Conservation (phyloP, 148 eudicot species). For the Chenopodium formosanum region DNA sequence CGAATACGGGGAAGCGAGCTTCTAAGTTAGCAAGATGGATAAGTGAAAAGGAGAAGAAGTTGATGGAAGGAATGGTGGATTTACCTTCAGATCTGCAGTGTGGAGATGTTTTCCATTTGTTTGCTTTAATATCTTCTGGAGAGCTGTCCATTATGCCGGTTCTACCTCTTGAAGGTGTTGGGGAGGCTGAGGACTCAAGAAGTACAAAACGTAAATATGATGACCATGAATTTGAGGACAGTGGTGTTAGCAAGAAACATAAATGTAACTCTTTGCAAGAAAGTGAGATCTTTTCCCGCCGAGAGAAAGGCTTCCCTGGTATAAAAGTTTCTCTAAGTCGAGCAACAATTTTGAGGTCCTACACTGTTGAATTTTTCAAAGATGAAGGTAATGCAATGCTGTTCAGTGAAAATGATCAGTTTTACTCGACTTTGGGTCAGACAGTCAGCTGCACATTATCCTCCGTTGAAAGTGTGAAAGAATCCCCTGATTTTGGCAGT, state of each 20-base stretch:
- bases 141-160: constrained; percentile 67
- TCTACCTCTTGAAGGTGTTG: constrained; percentile 84
- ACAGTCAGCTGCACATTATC: constrained; percentile 26
- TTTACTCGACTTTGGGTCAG: constrained; percentile 33
- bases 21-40: constrained; percentile 66
- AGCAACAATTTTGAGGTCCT: constrained; percentile 41
- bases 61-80: constrained; percentile 58
- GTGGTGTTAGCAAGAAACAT: constrained; percentile 39
- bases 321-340: constrained; percentile 55
- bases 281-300: constrained; percentile 58
- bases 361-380: constrained; percentile 43
- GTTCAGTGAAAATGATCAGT: constrained; percentile 40
- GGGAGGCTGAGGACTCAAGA: constrained; percentile 84
- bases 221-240: constrained; percentile 32
- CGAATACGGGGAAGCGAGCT: constrained; percentile 78
- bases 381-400: constrained; percentile 29
- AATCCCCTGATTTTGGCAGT: constrained; percentile 40
- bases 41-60: constrained; percentile 57
- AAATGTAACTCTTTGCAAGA: constrained; percentile 47
- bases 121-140: constrained; percentile 65
- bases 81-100: constrained; percentile 78
- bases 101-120: constrained; percentile 73
- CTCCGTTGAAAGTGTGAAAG: constrained; percentile 34
- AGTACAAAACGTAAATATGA: constrained; percentile 61
- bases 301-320: constrained; percentile 97